A percentile compares a stretch with the other conserved stretches of the same genome.
These are phyloP conservation scores for Oryza rufipogon DNA, from an alignment of 176 grass and related monocot genomes.

Conservation along the genomic window DNA sequence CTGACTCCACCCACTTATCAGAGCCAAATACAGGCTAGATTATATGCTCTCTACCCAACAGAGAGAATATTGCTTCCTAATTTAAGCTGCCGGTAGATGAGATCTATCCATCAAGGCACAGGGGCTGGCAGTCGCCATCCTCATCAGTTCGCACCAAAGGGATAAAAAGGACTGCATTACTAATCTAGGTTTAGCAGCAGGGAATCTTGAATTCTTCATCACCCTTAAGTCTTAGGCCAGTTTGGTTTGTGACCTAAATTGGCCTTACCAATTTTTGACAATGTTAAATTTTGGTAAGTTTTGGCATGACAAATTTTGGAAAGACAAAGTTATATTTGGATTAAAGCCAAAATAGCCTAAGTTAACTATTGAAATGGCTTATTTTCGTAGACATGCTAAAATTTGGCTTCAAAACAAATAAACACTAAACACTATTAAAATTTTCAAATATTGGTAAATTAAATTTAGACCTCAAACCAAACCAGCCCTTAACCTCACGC, in stretches of 20 bases:
- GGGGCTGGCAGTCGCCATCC: neutral
- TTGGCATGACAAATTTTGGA: too few species aligned
- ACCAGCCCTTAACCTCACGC: neutral
- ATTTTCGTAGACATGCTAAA: too few species aligned
- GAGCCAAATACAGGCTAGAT: neutral
- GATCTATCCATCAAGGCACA: neutral
- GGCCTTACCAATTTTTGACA: too few species aligned
- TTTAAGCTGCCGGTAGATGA: neutral
- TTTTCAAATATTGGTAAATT: too few species aligned
- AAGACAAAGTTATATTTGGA: too few species aligned
- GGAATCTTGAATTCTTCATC: conserved; percentile 29
- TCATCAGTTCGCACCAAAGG: neutral
- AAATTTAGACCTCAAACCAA: too few species aligned
- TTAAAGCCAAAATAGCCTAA: too few species aligned
- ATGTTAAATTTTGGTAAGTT: too few species aligned
- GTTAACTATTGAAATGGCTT: too few species aligned
- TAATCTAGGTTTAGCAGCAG: neutral
- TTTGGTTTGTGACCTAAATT: too few species aligned
- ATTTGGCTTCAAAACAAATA: too few species aligned
- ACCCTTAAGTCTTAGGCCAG: neutral
- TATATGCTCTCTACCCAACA: neutral
- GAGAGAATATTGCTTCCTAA: neutral
- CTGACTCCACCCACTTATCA: neutral
- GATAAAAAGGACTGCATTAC: neutral
- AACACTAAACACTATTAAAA: too few species aligned